A percentile compares a stretch with the other conserved stretches of the same genome.
These are phyloP conservation scores for Tetradesmus lagerheimii DNA, from an alignment of 139 green algal genomes.

Conservation along the genomic window DNA sequence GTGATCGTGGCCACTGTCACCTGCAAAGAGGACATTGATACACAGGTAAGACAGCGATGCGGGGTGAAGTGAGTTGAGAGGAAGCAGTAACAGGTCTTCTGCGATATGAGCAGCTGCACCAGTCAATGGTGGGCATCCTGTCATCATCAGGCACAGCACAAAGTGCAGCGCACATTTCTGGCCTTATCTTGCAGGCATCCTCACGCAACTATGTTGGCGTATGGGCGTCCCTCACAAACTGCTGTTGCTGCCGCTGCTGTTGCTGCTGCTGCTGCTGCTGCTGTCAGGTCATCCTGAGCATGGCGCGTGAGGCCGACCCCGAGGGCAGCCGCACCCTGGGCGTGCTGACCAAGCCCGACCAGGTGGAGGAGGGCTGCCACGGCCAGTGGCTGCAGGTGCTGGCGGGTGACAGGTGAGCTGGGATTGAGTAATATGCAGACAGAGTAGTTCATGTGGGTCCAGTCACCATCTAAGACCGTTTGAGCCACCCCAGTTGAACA, in stretches of 20 bases:
- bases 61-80: background rate
- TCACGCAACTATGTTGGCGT: too few relatives aligned
- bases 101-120: background rate
- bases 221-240: background rate
- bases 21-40: conserved; percentile 47
- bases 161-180: too few relatives aligned
- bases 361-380: conserved; percentile 48
- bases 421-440: too few relatives aligned
- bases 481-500: too few relatives aligned
- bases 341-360: conserved; percentile 45
- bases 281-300: conserved; percentile 39
- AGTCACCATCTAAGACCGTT: too few relatives aligned
- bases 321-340: conserved; percentile 25
- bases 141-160: too few relatives aligned
- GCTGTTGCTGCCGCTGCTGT: background rate
- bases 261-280: conserved; percentile 1
- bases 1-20: conserved; percentile 40
- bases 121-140: too few relatives aligned
- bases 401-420: conserved; percentile 11
- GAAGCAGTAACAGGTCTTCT: background rate
- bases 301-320: conserved; percentile 42
- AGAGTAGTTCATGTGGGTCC: too few relatives aligned
- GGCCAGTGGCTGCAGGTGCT: conserved; percentile 46
- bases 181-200: too few relatives aligned
- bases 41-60: conserved; percentile 24